These are phyloP conservation scores for Beauveria varroae DNA, from an alignment of 2,329 filamentous ascomycete species.

Conservation along the genomic window DNA sequence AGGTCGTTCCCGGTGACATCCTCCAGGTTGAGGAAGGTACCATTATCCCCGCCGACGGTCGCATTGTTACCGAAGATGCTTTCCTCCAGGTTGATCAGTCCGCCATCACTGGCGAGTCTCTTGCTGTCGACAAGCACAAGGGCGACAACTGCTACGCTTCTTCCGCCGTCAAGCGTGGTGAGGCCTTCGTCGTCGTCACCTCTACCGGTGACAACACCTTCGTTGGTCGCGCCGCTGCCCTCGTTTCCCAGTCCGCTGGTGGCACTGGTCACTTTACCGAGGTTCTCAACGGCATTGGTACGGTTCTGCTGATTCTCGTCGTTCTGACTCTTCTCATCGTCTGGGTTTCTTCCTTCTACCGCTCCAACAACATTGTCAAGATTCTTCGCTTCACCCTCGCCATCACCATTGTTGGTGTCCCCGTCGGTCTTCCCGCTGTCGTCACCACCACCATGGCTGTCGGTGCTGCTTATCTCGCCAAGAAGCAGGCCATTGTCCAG, in stretches of 20 bases:
- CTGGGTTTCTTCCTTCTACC: constrained; percentile 84
- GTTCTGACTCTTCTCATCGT: constrained; percentile 73
- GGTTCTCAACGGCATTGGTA: constrained; percentile 81
- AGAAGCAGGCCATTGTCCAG: constrained; percentile 89
- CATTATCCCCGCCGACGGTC: constrained; percentile 83
- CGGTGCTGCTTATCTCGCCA: constrained; percentile 82
- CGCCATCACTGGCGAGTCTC: constrained; percentile 83
- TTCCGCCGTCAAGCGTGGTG: constrained; percentile 83
- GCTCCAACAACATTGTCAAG: constrained; percentile 68
- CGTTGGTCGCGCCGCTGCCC: constrained; percentile 79
- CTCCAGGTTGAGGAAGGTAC: constrained; percentile 85
- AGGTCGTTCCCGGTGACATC: constrained; percentile 86
- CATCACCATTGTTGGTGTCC: constrained; percentile 87
- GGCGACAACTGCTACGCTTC: constrained; percentile 77
- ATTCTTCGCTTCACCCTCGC: constrained; percentile 82
- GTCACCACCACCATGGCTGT: constrained; percentile 94
- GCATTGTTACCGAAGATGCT: constrained; percentile 73
- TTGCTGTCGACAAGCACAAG: constrained; percentile 82
- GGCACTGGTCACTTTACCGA: constrained; percentile 84
- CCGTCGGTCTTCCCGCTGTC: constrained; percentile 86
- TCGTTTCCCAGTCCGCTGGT: constrained; percentile 68
- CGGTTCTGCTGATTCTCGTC: constrained; percentile 66
- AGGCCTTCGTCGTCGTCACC: constrained; percentile 75
- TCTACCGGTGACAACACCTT: constrained; percentile 85
- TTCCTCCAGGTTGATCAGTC: constrained; percentile 91